These are phyloP conservation scores for Eustoma russellianum DNA, from an alignment of 257 asterid species.

Conservation along the genomic window DNA sequence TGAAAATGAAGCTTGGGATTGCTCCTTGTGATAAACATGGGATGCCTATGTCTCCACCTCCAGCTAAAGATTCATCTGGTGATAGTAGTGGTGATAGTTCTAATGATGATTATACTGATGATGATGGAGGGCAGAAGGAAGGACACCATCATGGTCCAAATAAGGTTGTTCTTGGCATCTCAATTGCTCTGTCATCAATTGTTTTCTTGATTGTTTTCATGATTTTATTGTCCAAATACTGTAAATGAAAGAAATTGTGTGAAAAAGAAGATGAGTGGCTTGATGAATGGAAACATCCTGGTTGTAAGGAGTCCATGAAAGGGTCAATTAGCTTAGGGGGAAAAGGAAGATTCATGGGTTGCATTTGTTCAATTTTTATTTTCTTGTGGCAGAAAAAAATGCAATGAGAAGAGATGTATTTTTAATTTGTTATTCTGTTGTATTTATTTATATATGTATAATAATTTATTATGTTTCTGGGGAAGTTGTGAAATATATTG, in stretches of 20 bases:
- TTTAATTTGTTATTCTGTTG: too few species aligned
- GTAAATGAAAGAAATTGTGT: slow-evolving; percentile 73
- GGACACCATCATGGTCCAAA: slow-evolving; percentile 60
- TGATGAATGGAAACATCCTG: too few species aligned
- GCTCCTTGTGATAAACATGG: slow-evolving; percentile 83
- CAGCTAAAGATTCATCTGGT: slow-evolving; percentile 45
- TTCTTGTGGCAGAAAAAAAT: background rate
- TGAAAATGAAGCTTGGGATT: slow-evolving; percentile 81
- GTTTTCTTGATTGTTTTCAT: slow-evolving; percentile 78
- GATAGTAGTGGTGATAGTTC: slow-evolving; percentile 28
- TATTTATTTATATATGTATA: background rate
- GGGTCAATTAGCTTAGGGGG: slow-evolving; percentile 22
- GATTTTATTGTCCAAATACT: slow-evolving; percentile 63
- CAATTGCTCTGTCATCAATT: slow-evolving; percentile 77
- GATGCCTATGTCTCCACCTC: slow-evolving; percentile 71
- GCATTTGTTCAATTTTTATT: slow-evolving; percentile 5
- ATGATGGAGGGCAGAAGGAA: slow-evolving; percentile 17
- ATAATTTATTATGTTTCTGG: background rate
- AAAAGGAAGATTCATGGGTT: background rate
- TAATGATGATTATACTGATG: slow-evolving; percentile 26
- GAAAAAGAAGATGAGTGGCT: too few species aligned
- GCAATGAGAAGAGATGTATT: too few species aligned
- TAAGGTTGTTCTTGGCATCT: slow-evolving; percentile 87
- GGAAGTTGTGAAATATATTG: too few species aligned
- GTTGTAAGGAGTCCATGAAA: too few species aligned